Base-by-base conservation (phyloP, 495 filamentous ascomycete species). In the Penicillium maclennaniae region DNA sequence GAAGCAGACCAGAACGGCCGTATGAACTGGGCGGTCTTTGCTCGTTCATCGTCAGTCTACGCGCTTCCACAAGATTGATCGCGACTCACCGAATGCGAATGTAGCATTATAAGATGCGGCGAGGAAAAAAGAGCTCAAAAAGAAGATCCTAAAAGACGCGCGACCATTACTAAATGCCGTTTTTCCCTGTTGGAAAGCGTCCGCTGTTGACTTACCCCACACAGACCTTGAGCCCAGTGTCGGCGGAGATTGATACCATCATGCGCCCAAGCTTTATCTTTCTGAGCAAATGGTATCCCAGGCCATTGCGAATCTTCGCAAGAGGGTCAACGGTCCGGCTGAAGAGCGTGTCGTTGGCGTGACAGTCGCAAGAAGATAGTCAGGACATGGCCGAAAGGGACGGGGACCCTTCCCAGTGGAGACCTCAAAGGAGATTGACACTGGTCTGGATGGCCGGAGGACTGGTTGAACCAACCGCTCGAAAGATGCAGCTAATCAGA, bases 1-100 rank as follows among this genome's bases (percentile, higher is more conserved):
- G 43, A 72, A 66, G 41, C 73, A 75, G 40, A 63, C 48, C 8
- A 76, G 47, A 7, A 73, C 58, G 15, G 65, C 63, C 17, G 74
- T 70, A 36, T 66, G 68, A 21, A 75, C 49, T 15, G 76, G 75
- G 42, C 71, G 73, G 53, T 73, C 76, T 80, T 41, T 17, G 53
- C 21, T 26, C 12, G 49, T 40, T 45, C 20, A 15, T 15, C 8
- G 47, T 65, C 37, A 61, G 58, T 40, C 43, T 38, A 49, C 17
- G 55, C 31, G 25, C 7, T 7, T 40, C 31, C 41, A 31, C 12
- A 10, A 39, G 15, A 5, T 34, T 27, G n/a, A n/a, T 21, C 8
- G n/a, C 19, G 39, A 60, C 69, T 55, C 48, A 76, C 73, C 73
- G 55, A 74, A 76, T 47, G 66, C 71, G 43, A 67, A 76, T 15